These are phyloP conservation scores for Auriscalpium vulgare DNA, from an alignment of 768 basidiomycete genomes.

Conservation along the genomic window DNA sequence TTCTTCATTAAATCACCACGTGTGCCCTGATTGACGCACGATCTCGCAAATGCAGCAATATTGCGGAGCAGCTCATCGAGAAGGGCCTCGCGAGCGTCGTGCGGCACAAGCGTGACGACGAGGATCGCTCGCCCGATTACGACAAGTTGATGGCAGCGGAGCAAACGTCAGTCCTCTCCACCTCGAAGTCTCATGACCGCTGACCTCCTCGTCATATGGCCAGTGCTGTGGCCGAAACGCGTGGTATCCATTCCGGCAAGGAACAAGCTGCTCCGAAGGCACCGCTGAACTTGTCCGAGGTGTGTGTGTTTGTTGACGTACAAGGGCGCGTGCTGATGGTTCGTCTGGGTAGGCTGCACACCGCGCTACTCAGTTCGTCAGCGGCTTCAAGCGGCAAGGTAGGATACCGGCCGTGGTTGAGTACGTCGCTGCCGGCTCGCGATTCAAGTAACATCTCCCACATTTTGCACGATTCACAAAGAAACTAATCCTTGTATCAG, in stretches of 20 bases:
- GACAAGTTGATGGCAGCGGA: conserved; percentile 96
- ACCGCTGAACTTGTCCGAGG: conserved; percentile 90
- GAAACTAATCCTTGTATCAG: conserved; percentile 28
- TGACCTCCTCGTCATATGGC: not conserved
- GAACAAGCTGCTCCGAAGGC: conserved; percentile 72
- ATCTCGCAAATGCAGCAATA: conserved; percentile 47
- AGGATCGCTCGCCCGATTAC: conserved; percentile 91
- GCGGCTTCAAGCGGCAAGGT: conserved; percentile 85
- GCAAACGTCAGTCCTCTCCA: conserved; percentile 54
- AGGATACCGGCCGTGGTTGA: conserved; percentile 82
- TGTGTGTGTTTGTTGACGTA: conserved; percentile 21
- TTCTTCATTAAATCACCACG: not conserved
- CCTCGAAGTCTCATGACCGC: too few relatives aligned
- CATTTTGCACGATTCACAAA: not conserved
- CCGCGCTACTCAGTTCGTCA: conserved; percentile 82
- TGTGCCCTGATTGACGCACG: not conserved
- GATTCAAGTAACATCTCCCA: conserved; percentile 66
- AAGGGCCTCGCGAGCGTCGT: conserved; percentile 87
- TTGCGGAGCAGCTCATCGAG: conserved; percentile 90
- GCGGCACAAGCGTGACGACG: conserved; percentile 90
- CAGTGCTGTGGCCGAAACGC: conserved; percentile 69
- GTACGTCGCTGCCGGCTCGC: conserved; percentile 88
- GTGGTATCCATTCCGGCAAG: conserved; percentile 90
- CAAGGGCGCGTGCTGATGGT: not conserved
- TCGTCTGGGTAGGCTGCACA: conserved; percentile 38